phyloP scores from a whole-genome alignment of 768 basidiomycete species.

The Pluteus cervinus region DNA sequence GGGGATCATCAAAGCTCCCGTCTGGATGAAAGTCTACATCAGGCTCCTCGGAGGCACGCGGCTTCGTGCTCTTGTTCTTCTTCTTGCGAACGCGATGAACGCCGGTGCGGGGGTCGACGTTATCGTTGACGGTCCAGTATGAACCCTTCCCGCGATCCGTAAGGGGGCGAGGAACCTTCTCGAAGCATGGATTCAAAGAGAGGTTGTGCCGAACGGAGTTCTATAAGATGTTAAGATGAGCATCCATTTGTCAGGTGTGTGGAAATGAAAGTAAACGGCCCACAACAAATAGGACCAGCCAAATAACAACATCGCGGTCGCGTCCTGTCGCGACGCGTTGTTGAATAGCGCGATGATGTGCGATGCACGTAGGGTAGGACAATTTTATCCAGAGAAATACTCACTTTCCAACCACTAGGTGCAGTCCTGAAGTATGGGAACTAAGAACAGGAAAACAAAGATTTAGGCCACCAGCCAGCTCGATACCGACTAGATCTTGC shows the following conservation, averaged over 20 bases:
- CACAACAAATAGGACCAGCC: conserved; percentile 59
- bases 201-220: conserved; percentile 90
- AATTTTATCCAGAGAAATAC: conserved; percentile 17
- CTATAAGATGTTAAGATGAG: conserved; percentile 39
- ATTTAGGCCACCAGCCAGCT: conserved; percentile 11
- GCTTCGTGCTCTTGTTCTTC: conserved; percentile 56
- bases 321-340: conserved; percentile 30
- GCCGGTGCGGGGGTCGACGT: conserved; percentile 83
- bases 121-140: conserved; percentile 90
- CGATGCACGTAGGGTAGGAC: no score
- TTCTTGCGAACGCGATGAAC: conserved; percentile 88
- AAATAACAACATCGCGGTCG: conserved; percentile 63
- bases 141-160: conserved; percentile 89
- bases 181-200: conserved; percentile 86
- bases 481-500: conserved; percentile 20
- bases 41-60: conserved; percentile 47
- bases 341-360: no score
- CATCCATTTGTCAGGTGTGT: conserved; percentile 17
- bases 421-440: conserved; percentile 87
- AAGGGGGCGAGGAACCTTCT: conserved; percentile 86
- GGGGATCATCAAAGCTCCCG: conserved; percentile 47
- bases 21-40: conserved; percentile 64
- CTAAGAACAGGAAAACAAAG: no score
- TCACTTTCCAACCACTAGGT: conserved; percentile 89
- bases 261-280: conserved; percentile 28